These are phyloP conservation scores for Stylosanthes scabra DNA, from an alignment of 331 rosid genomes.

Conservation along the genomic window DNA sequence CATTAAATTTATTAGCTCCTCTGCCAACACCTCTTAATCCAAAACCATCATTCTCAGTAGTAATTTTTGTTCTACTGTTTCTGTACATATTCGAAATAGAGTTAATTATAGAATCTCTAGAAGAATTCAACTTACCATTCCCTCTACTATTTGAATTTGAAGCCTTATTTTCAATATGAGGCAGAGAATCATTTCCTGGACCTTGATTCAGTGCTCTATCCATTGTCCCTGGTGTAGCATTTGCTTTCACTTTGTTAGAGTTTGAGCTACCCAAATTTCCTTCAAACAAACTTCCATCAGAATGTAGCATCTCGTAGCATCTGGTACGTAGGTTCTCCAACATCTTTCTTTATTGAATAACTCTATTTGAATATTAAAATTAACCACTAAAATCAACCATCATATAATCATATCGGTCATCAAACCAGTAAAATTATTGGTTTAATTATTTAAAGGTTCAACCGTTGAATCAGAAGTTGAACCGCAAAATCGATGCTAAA, in stretches of 20 bases:
- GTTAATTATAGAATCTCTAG: conserved; percentile 41
- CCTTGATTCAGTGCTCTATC: conserved; percentile 49
- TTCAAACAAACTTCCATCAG: conserved; percentile 63
- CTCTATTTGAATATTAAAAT: too few species aligned
- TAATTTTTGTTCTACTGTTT: conserved; percentile 40
- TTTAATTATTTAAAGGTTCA: too few species aligned
- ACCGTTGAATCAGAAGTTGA: too few species aligned
- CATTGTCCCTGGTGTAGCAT: conserved; percentile 46
- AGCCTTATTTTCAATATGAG: conserved; percentile 41
- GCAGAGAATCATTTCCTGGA: conserved; percentile 33
- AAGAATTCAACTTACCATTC: conserved; percentile 38
- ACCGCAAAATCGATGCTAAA: too few species aligned
- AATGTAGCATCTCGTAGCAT: conserved; percentile 64
- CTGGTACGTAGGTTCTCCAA: conserved; percentile 59
- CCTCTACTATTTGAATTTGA: conserved; percentile 44
- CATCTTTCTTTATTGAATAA: conserved; percentile 70
- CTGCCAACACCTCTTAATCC: conserved; percentile 42
- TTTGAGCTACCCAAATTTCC: conserved; percentile 59
- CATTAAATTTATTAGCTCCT: conserved; percentile 31
- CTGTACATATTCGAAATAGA: conserved; percentile 43
- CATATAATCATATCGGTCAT: too few species aligned
- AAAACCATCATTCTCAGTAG: conserved; percentile 40
- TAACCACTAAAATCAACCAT: too few species aligned
- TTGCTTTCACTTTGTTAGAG: conserved; percentile 54
- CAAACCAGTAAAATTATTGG: too few species aligned